These are phyloP conservation scores for Akanthomyces uredinophilus DNA, from an alignment of 2,329 filamentous ascomycete genomes.

Conservation along the genomic window DNA sequence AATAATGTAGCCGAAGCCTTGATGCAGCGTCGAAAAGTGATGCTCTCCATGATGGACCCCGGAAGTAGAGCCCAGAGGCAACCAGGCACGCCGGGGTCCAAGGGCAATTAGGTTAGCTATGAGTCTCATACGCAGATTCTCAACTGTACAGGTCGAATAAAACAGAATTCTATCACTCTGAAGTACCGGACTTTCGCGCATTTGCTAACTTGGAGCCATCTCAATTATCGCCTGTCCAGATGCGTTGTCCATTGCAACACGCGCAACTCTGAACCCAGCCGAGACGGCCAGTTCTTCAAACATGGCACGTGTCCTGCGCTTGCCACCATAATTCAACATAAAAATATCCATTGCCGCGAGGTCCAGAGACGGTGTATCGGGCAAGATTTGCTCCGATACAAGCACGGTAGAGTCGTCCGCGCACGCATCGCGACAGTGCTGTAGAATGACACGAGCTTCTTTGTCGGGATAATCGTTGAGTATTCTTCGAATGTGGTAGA, in stretches of 20 bases:
- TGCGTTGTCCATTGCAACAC: not conserved
- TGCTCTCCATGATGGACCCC: too few relatives aligned
- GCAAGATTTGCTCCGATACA: not conserved
- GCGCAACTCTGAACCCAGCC: not conserved
- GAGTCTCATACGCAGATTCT: too few relatives aligned
- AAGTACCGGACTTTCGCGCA: too few relatives aligned
- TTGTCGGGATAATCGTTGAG: constrained; percentile 35
- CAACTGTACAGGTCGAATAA: too few relatives aligned
- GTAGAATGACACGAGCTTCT: constrained; percentile 16
- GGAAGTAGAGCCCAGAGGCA: too few relatives aligned
- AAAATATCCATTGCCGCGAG: not conserved
- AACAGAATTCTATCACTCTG: too few relatives aligned
- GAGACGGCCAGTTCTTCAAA: not conserved
- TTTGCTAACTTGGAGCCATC: not conserved
- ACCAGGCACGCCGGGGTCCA: too few relatives aligned
- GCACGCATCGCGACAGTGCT: not conserved
- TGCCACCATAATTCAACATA: not conserved
- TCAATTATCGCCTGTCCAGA: not conserved
- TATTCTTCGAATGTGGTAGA: constrained; percentile 33
- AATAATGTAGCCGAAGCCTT: too few relatives aligned
- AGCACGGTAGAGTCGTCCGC: not conserved
- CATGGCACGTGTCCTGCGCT: not conserved
- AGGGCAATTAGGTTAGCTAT: too few relatives aligned
- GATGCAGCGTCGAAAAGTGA: too few relatives aligned
- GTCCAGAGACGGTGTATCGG: not conserved